Evolutionary conservation across 139 green algal genomes (phyloP).

Genomic region (Closterium sp.): DNA sequence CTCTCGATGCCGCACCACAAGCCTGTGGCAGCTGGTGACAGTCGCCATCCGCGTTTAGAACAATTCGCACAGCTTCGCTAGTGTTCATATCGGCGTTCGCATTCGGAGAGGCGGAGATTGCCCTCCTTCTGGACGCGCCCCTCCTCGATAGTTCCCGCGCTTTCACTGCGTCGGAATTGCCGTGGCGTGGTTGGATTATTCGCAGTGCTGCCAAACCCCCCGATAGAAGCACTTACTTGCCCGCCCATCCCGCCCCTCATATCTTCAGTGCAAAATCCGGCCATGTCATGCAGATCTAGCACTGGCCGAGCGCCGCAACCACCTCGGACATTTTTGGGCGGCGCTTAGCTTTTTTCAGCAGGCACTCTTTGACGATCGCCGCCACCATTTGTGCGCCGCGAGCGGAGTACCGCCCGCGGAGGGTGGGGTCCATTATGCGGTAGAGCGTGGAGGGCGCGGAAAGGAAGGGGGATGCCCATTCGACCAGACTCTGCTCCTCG

Average conservation of each 20-base stretch:
- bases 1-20: neutral
- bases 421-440: conserved; percentile 27
- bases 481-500: conserved; percentile 30
- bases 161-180: neutral
- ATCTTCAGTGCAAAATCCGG: conserved; percentile 16
- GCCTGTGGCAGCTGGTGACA: neutral
- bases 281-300: conserved; percentile 33
- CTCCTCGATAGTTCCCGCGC: neutral
- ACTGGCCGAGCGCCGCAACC: conserved; percentile 24
- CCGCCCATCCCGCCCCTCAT: neutral
- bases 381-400: conserved; percentile 11
- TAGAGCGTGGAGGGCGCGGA: conserved; percentile 11
- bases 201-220: neutral
- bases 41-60: neutral
- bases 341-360: conserved; percentile 25
- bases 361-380: conserved; percentile 15
- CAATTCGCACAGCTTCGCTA: neutral
- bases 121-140: neutral
- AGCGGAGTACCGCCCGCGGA: conserved; percentile 17
- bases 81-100: neutral
- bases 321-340: conserved; percentile 43
- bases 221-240: neutral
- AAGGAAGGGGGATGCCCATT: conserved; percentile 23
- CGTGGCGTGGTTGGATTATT: neutral
- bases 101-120: neutral